phyloP scores from a whole-genome alignment of 805 yeast genomes.

The Yarrowia alimentaria region DNA sequence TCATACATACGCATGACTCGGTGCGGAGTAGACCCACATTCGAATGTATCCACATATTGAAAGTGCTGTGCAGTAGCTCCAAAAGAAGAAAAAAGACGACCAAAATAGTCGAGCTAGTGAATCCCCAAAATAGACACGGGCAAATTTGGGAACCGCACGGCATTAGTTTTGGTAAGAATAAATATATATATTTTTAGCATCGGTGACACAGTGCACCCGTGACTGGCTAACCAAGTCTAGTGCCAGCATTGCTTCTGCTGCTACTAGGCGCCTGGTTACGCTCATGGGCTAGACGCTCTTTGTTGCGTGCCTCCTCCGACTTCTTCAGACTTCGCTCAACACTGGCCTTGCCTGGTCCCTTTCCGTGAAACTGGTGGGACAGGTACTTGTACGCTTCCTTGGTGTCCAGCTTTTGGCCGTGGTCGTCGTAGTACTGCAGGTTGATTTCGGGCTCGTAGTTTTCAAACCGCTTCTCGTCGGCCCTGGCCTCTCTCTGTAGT shows the following conservation, averaged over 20 bases:
- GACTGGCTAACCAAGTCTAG: slow-evolving; percentile 5
- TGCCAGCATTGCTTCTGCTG: slow-evolving; percentile 10
- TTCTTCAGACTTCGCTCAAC: slow-evolving; percentile 39
- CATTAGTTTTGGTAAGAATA: not conserved
- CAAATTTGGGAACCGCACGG: no score
- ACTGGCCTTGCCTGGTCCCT: slow-evolving; percentile 40
- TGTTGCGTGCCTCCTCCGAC: slow-evolving; percentile 33
- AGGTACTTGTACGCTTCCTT: slow-evolving; percentile 73
- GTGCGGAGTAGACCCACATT: no score
- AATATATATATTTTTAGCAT: not conserved
- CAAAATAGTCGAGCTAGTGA: no score
- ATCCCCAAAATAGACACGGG: no score
- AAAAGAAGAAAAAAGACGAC: no score
- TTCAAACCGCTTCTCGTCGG: slow-evolving; percentile 38
- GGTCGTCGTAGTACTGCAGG: slow-evolving; percentile 60
- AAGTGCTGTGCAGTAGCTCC: no score
- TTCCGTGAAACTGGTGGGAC: slow-evolving; percentile 78
- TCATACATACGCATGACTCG: no score
- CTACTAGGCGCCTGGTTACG: slow-evolving; percentile 1
- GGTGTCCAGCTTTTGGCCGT: slow-evolving; percentile 56
- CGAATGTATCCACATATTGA: no score
- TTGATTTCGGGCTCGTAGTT: slow-evolving; percentile 47
- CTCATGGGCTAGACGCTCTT: slow-evolving; percentile 17
- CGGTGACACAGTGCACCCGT: no score
- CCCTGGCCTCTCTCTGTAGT: slow-evolving; percentile 38